Conservation (phyloP, 23 red algal species). For the Gracilariopsis chorda region DNA sequence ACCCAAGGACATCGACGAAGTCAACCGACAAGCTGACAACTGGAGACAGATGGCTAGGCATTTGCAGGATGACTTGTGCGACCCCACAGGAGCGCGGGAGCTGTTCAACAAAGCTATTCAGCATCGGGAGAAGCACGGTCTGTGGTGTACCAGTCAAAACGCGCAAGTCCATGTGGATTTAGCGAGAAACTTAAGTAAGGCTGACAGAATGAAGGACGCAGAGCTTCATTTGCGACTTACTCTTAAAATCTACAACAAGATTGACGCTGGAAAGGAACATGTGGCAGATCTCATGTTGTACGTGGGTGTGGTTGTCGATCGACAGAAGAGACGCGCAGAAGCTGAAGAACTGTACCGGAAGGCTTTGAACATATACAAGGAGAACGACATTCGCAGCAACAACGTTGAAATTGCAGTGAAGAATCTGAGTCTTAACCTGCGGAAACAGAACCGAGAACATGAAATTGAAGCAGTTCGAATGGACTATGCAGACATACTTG, state of each 20-base stretch:
- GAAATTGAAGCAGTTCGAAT: constrained; percentile 20
- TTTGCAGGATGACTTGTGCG: constrained; percentile 53
- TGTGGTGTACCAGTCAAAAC: constrained; percentile 38
- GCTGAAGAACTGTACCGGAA: constrained; percentile 66
- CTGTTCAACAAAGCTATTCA: constrained; percentile 54
- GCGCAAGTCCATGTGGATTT: constrained; percentile 64
- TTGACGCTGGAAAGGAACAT: constrained; percentile 46
- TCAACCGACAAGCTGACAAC: constrained; percentile 41
- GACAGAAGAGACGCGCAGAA: constrained; percentile 55
- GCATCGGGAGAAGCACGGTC: constrained; percentile 60
- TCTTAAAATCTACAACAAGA: constrained; percentile 40
- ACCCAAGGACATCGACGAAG: constrained; percentile 14
- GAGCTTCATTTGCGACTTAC: constrained; percentile 61
- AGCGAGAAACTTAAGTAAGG: constrained; percentile 48
- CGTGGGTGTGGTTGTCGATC: constrained; percentile 63
- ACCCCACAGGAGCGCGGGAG: constrained; percentile 32
- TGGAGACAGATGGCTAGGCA: constrained; percentile 71
- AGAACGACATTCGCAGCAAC: constrained; percentile 22
- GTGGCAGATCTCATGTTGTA: constrained; percentile 63
- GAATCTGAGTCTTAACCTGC: constrained; percentile 65
- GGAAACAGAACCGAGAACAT: constrained; percentile 52
- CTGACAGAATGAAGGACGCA: constrained; percentile 28
- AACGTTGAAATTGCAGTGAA: constrained; percentile 69
- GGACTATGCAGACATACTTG: neutral
- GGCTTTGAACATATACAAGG: constrained; percentile 60